Evolutionary conservation across 768 basidiomycete genomes (phyloP).

Genomic region (Tylopilus rubrobrunneus): DNA sequence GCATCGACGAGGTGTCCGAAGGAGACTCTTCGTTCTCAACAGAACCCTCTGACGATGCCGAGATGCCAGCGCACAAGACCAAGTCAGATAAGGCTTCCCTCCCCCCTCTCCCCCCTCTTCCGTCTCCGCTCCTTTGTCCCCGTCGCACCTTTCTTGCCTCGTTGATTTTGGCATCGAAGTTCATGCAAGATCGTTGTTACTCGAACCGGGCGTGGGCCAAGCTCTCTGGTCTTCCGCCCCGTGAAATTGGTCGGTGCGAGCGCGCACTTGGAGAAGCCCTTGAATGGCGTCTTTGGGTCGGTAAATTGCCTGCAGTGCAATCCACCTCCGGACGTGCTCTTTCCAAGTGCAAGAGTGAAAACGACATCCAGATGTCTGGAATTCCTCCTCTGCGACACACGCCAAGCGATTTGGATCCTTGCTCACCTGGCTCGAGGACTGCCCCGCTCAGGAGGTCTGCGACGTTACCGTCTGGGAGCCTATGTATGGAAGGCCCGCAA

Average conservation of each 20-base stretch:
- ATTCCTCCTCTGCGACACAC: background rate
- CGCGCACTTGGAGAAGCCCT: slow-evolving; percentile 82
- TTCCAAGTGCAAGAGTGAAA: slow-evolving; percentile 51
- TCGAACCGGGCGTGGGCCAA: slow-evolving; percentile 95
- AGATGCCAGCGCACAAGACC: slow-evolving; percentile 8
- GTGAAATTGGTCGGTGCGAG: slow-evolving; percentile 87
- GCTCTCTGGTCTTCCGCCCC: slow-evolving; percentile 79
- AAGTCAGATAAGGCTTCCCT: slow-evolving; percentile 18
- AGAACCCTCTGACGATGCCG: slow-evolving; percentile 14
- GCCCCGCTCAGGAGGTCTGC: slow-evolving; percentile 37
- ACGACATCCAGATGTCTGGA: slow-evolving; percentile 24
- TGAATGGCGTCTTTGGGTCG: slow-evolving; percentile 92
- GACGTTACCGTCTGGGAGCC: slow-evolving; percentile 40
- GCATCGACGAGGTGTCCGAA: slow-evolving; percentile 32
- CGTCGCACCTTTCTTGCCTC: slow-evolving; percentile 86
- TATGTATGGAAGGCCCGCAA: slow-evolving; percentile 16
- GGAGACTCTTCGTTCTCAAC: slow-evolving; percentile 16
- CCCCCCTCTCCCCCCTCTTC: slow-evolving; percentile 44
- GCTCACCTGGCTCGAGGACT: slow-evolving; percentile 10
- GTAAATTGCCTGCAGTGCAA: slow-evolving; percentile 50
- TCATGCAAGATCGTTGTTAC: slow-evolving; percentile 90
- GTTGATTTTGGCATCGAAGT: slow-evolving; percentile 87
- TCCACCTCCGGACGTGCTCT: slow-evolving; percentile 38
- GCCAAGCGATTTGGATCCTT: slow-evolving; percentile 1
- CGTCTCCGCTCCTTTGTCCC: slow-evolving; percentile 82